Percentiles rank a stretch among this genome's conserved stretches.
These are phyloP conservation scores for Chalciporus chontae DNA, from an alignment of 768 basidiomycete species.

Conservation along the genomic window DNA sequence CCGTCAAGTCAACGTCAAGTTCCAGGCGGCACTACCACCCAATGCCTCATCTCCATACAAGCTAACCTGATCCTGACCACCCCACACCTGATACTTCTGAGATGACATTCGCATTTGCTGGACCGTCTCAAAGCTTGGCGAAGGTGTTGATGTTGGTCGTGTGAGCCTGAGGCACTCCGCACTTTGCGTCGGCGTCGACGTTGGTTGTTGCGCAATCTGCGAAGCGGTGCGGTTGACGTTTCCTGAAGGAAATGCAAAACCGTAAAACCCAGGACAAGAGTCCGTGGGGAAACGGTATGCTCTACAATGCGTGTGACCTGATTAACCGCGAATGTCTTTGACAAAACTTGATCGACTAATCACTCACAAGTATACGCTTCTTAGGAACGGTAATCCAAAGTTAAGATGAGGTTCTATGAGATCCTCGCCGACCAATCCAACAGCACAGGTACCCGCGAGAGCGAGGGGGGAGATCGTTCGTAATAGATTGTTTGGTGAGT, in stretches of 20 bases:
- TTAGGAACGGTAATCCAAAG: conserved; percentile 15
- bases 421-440: conserved; percentile 3
- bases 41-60: conserved; percentile 9
- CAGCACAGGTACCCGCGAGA: conserved; percentile 11
- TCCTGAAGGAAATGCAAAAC: conserved; percentile 27
- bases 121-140: conserved; percentile 11
- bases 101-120: conserved; percentile 11
- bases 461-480: conserved; percentile 4
- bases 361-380: conserved; percentile 17
- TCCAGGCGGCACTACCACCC: conserved; percentile 7
- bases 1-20: no score
- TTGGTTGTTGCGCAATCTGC: conserved; percentile 20
- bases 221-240: conserved; percentile 17
- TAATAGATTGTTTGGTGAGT: conserved; percentile 18
- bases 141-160: conserved; percentile 11
- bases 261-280: conserved; percentile 25
- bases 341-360: not conserved
- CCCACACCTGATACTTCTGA: conserved; percentile 14
- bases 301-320: conserved; percentile 6
- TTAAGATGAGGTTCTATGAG: not conserved
- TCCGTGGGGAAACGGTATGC: conserved; percentile 29
- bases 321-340: not conserved
- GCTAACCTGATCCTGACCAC: conserved; percentile 7
- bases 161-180: conserved; percentile 13
- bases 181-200: conserved; percentile 16